Evolutionary conservation across 2,329 filamentous ascomycete species (phyloP).

Genomic region (Ilyonectria sp.): DNA sequence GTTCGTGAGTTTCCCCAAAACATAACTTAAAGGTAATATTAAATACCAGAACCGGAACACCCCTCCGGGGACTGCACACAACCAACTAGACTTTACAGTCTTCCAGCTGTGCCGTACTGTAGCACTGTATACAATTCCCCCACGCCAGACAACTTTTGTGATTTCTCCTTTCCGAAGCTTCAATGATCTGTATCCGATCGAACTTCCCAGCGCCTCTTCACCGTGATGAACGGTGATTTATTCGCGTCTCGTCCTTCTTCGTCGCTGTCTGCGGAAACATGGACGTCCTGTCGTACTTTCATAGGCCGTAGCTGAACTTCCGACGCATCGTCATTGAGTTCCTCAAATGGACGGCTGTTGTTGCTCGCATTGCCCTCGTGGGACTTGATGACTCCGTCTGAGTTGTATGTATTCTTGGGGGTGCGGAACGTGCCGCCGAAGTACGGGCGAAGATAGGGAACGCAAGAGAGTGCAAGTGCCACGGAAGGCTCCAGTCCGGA

Average conservation of each 20-base stretch:
- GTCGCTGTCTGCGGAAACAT: not conserved
- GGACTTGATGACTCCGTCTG: not conserved
- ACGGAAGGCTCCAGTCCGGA: constrained; percentile 22
- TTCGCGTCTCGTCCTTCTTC: not conserved
- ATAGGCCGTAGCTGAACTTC: constrained; percentile 6
- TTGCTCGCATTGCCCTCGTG: not conserved
- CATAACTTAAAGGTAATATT: too few relatives aligned
- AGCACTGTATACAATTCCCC: too few relatives aligned
- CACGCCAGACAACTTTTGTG: too few relatives aligned
- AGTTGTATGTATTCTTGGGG: not conserved
- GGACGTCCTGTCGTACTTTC: not conserved
- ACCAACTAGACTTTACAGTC: too few relatives aligned
- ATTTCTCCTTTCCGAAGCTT: too few relatives aligned
- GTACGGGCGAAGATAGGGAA: constrained; percentile 8
- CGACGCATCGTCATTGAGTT: constrained; percentile 11
- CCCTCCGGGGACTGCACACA: too few relatives aligned
- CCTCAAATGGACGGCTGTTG: constrained; percentile 4
- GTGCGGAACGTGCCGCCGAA: constrained; percentile 1
- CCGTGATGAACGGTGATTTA: not conserved
- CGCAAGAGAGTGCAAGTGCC: constrained; percentile 17
- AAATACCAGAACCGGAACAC: too few relatives aligned
- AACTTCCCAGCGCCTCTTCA: not conserved
- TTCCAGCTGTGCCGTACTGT: too few relatives aligned
- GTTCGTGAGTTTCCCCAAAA: too few relatives aligned
- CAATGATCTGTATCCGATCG: not conserved